Base-by-base conservation (phyloP, 2,329 filamentous ascomycete genomes). In the Cladobotryum mycophilum region DNA sequence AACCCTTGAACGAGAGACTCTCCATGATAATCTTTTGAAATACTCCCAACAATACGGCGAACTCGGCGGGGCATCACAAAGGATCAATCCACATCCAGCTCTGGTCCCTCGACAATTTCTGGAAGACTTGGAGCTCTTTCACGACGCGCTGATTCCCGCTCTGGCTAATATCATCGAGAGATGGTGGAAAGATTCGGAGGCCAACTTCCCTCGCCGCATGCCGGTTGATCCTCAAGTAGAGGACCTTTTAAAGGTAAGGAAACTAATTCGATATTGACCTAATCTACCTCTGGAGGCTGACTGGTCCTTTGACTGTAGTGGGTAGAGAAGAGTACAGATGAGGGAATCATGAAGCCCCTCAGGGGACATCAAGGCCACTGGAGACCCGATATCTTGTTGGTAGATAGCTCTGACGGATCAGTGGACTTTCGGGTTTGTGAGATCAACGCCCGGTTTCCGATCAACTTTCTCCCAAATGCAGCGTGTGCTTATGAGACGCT, bases 401-500 rank as follows among this genome's bases (percentile, higher is more conserved):
- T 68, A 22, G 57, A 66, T 2, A 49, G 34, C 2, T 37, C 42
- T 2, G 36, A 51, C 1, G 52, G 45, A 4, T 14, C 37, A 14
- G 61, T 68, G 34, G 58, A 56, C 13, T 67, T 61, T 22, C 51
- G 61, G 6, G 64, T 73, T 5, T 69, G 68, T 2, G 70, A 73
- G 18, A 71, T 73, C 35, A 73, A 73, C 44, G 69, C 67, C 1
- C 63, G 70, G 0, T 73, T 72, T 45, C 59, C 61, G 11, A 71
- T 71, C 50, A 73, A 72, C 41, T 67, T 67, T 0, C 68, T 65
- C 25, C 50, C 69, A 55, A 58, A 66, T 34, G 51, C 55, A 14
- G 53, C 57, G 0, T 63, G 66, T 30, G 66, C 66, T 0, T 64
- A 69, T 7, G 35, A 61, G 17, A 62, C 58, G 6, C 49, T 69